phyloP scores from a whole-genome alignment of 192 early-diverging fungal species.

The Borealophlyctis nickersoniae region DNA sequence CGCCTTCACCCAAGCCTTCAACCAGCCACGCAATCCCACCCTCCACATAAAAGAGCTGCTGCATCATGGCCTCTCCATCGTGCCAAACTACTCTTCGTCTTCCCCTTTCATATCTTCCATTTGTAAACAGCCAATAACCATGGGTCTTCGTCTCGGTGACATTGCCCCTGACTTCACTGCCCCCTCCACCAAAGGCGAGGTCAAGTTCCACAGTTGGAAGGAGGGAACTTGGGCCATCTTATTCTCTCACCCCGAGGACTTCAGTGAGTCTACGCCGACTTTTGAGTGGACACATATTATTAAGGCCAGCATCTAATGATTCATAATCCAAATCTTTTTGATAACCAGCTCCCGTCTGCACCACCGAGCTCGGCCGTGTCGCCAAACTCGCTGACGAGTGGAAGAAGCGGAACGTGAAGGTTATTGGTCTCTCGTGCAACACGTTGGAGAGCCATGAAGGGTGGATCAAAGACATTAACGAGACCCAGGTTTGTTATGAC shows the following conservation, averaged over 20 bases:
- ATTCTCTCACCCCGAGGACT: constrained; percentile 99
- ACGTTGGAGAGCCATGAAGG: constrained; percentile 72
- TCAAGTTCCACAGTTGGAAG: constrained; percentile 89
- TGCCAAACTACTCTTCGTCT: no score
- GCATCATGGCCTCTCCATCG: no score
- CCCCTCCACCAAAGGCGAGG: constrained; percentile 81
- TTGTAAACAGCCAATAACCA: constrained; percentile 7
- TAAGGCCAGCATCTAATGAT: no score
- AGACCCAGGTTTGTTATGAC: constrained; percentile 54
- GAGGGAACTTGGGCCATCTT: constrained; percentile 85
- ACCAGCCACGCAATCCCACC: no score
- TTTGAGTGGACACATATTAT: no score
- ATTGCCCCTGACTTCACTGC: constrained; percentile 72
- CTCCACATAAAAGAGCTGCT: no score
- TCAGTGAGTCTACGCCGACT: constrained; percentile 67
- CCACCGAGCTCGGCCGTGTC: constrained; percentile 92
- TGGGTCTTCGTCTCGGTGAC: constrained; percentile 44
- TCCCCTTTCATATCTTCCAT: background rate
- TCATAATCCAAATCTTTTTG: background rate
- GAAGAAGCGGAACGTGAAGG: constrained; percentile 76
- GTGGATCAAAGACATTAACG: constrained; percentile 95
- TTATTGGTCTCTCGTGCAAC: constrained; percentile 93
- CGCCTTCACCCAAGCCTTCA: no score
- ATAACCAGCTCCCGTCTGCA: constrained; percentile 79
- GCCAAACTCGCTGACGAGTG: constrained; percentile 79